Evolutionary conservation across 31 red algal genomes (phyloP), one percentile per base, ranked within the genome.

Genomic region (Endocladia muricata): DNA sequence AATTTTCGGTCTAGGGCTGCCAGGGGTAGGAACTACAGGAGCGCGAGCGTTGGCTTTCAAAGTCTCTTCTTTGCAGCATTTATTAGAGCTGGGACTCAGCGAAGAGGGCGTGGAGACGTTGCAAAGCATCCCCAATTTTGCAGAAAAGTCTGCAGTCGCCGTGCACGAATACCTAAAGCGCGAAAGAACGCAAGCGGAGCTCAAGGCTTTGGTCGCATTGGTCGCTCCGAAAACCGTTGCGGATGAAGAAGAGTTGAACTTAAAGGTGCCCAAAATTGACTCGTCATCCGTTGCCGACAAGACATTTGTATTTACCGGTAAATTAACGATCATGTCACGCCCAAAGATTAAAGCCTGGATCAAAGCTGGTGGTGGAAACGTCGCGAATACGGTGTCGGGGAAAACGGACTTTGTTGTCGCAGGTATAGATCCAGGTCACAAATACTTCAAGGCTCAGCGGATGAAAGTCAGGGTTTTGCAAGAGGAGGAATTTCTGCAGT

Each of bases 291-390:
- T 84, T 40, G 77, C 67, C 17, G 86, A 49, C 33, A 81, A 81
- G 43, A 69, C 70, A 25, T 76, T 90, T 55, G 86, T 77, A 3
- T 82, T 83, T 55, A 90, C 86, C 1, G 86, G 86, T 4, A 90
- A 74, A 48, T 59, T 90, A 41, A 63, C 63, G 15, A 77, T 37
- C 30, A 55, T 82, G 57, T 43, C 52, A 42, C 55, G 86, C 22
- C 51, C 55, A 17, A 62, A 39, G 41, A 49, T 67, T 9, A 90
- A 56, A 67, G 70, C 74, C 48, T 77, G 58, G 62, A 67, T 90
- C 21, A 74, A 43, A 70, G 60, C 35, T 28, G 47, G 41, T 51
- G 86, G 86, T 23, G 86, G 86, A 48, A 31, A 58, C 31, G 51
- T 90, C n/a, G 63, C 32, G 42, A 70, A 49, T 41, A 28, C 43